Evolutionary conservation across 2,329 filamentous ascomycete genomes (phyloP).

Genomic region (Cladosporium halotolerans): DNA sequence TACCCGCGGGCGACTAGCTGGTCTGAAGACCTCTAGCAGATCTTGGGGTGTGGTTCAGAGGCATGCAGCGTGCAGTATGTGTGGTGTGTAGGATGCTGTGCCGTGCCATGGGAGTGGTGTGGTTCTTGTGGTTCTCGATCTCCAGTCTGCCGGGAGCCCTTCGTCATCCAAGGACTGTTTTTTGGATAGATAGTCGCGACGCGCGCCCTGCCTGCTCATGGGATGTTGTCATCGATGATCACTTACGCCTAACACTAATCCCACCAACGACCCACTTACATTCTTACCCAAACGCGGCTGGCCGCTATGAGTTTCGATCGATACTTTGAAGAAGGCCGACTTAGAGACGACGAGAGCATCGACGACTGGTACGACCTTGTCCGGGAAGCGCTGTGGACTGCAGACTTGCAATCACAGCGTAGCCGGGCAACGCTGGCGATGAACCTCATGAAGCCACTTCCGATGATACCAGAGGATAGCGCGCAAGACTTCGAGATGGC

Average conservation of each 20-base stretch:
- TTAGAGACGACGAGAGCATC: neutral
- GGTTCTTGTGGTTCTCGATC: too few species aligned
- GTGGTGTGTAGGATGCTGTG: too few species aligned
- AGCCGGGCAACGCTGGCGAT: neutral
- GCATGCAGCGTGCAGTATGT: too few species aligned
- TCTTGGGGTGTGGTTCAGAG: too few species aligned
- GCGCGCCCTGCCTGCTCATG: neutral
- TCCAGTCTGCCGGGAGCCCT: too few species aligned
- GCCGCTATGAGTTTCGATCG: conserved; percentile 9
- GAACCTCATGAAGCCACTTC: conserved; percentile 2
- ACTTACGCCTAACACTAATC: neutral
- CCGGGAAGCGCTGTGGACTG: conserved; percentile 1
- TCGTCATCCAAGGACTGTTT: too few species aligned
- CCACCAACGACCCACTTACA: neutral
- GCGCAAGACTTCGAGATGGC: neutral
- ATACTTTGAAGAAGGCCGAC: neutral
- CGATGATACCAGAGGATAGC: conserved; percentile 2
- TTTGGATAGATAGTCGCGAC: too few species aligned
- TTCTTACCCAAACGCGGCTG: neutral
- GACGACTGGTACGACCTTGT: conserved; percentile 6
- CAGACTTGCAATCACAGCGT: neutral
- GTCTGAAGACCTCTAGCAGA: too few species aligned
- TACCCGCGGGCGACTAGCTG: too few species aligned
- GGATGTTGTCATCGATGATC: neutral
- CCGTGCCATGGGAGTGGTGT: too few species aligned